These are phyloP conservation scores for Xerocomus spinulosus DNA, from an alignment of 768 basidiomycete genomes.

Conservation along the genomic window DNA sequence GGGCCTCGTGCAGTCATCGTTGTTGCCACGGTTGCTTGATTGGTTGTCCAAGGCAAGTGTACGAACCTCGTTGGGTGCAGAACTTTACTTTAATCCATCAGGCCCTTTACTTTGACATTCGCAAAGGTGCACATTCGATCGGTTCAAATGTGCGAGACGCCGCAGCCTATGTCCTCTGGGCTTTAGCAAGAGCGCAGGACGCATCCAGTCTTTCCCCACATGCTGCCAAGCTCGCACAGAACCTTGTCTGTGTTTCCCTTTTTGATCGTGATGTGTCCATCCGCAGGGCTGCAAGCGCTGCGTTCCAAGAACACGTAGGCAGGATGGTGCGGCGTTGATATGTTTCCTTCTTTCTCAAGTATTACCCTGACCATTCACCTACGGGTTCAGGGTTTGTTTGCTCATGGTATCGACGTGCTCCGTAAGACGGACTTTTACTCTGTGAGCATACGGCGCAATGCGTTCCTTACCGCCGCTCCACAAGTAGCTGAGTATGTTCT, in stretches of 20 bases:
- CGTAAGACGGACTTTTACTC: constrained; percentile 93
- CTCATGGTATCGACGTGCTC: constrained; percentile 91
- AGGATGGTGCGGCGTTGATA: constrained; percentile 60
- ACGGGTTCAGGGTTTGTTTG: constrained; percentile 68
- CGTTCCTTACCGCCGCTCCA: constrained; percentile 81
- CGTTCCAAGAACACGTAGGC: constrained; percentile 96
- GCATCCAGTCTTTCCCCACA: constrained; percentile 53
- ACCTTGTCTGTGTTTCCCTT: constrained; percentile 73
- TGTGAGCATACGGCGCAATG: constrained; percentile 77
- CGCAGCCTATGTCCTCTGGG: constrained; percentile 92
- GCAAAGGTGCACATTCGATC: constrained; percentile 88
- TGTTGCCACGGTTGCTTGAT: constrained; percentile 59
- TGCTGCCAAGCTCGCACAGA: constrained; percentile 59
- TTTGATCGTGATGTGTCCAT: constrained; percentile 95
- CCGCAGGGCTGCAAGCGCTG: constrained; percentile 91
- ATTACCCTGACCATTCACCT: constrained; percentile 13
- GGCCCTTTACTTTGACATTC: constrained; percentile 90
- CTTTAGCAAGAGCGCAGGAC: constrained; percentile 77
- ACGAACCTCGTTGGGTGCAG: constrained; percentile 4
- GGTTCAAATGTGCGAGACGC: constrained; percentile 95
- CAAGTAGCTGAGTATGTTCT: constrained; percentile 77
- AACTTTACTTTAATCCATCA: constrained; percentile 30
- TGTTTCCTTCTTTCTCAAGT: constrained; percentile 2
- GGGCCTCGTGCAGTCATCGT: constrained; percentile 57
- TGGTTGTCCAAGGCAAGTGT: constrained; percentile 75